phyloP scores from a whole-genome alignment of 495 filamentous ascomycete genomes.

The Penicillium subrubescens region DNA sequence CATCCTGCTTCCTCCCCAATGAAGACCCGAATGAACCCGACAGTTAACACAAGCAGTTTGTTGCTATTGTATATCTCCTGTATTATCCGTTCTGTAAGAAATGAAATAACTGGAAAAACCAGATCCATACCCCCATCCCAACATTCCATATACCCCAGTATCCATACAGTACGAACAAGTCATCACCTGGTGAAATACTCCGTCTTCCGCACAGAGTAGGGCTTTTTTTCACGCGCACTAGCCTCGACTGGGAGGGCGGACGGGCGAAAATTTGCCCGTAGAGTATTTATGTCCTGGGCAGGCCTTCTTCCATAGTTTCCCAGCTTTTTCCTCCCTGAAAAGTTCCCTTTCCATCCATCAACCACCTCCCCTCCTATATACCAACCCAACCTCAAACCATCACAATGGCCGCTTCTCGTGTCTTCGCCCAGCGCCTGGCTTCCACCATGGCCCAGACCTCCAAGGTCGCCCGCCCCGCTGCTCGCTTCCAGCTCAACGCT shows the following conservation, averaged over 20 bases:
- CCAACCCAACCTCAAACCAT: slow-evolving; percentile 31
- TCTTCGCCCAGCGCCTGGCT: slow-evolving; percentile 72
- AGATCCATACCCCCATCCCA: slow-evolving; percentile 18
- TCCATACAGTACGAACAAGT: slow-evolving; percentile 10
- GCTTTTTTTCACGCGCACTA: slow-evolving; percentile 42
- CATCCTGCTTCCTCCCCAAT: background rate
- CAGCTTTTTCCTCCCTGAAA: slow-evolving; percentile 48
- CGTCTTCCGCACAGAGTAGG: slow-evolving; percentile 38
- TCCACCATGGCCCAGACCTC: slow-evolving; percentile 70
- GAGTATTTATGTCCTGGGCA: slow-evolving; percentile 46
- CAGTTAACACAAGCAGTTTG: background rate
- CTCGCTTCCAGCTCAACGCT: slow-evolving; percentile 60
- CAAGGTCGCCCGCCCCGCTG: slow-evolving; percentile 72
- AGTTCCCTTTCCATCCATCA: slow-evolving; percentile 29
- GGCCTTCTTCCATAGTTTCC: slow-evolving; percentile 42
- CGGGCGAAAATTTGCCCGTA: slow-evolving; percentile 50
- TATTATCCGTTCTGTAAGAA: slow-evolving; percentile 8
- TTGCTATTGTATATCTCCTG: background rate
- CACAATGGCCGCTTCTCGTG: slow-evolving; percentile 75
- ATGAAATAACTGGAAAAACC: slow-evolving; percentile 19
- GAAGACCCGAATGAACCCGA: slow-evolving; percentile 19
- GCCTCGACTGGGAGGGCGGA: slow-evolving; percentile 40
- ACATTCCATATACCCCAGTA: slow-evolving; percentile 25
- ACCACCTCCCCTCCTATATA: slow-evolving; percentile 28
- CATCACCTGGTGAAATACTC: slow-evolving; percentile 19